Base-by-base conservation (phyloP, 2,329 filamentous ascomycete species). In the Colletotrichum costaricense region DNA sequence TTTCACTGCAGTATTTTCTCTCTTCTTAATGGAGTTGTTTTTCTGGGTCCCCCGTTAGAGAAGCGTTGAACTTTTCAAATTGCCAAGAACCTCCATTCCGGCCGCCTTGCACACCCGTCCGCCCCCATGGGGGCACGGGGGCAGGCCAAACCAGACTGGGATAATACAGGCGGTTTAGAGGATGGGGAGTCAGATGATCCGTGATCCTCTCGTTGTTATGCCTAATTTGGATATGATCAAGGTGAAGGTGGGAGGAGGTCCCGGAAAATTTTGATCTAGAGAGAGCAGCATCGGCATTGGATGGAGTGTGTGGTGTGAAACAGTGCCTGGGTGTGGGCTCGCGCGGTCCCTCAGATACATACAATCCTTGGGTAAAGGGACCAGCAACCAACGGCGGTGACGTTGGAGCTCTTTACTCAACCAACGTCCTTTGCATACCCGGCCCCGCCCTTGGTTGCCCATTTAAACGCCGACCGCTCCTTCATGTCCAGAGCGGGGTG, bases 81-180 rank as follows among this genome's bases (percentile, higher is more conserved):
- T 63, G 60, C 60, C 60, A 63, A 62, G 58, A 46, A 28, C 35
- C 14, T 30, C 58, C 38, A 30, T 49, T 62, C 58, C 58, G 35
- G 19, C 22, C 58, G 19, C 42, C 42, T 49, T 28, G 35, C 16
- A n/a, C 22, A 42, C 58, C 58, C 58, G 58, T 35, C 58, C 58
- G 58, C 22, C 59, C 35, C 59, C 59, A 24, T 62, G 59, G 59
- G 59, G 59, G 38, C 3, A 42, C 11, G 59, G 19, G 11, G 5
- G 14, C 24, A 56, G 2, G 24, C 12, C 33, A 35, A 35, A 12
- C 33, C 11, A 22, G 58, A 28, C 58, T 38, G 8, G 58, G 58
- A 46, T 62, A 49, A 30, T 9, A 38, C 30, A 28, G 30, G 30
- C 33, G 58, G n/a, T 28, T 19, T 26, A 14, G 5, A 19, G 58